phyloP scores from a whole-genome alignment of 2,329 filamentous ascomycete genomes.

The Hypoxylon sp. region DNA sequence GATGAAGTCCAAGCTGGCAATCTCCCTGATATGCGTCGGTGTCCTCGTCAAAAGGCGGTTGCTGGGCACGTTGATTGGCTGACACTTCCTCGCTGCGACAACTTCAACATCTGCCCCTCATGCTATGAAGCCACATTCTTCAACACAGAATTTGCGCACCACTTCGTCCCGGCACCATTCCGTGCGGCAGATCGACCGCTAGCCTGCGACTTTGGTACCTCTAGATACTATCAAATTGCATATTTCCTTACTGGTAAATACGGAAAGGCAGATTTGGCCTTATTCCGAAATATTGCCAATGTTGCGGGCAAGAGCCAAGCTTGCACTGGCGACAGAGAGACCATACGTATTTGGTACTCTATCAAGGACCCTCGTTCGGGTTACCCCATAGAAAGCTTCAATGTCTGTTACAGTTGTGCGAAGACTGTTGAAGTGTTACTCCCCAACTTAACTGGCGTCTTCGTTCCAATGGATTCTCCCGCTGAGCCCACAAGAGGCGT shows the following conservation, averaged over 20 bases:
- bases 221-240: constrained; percentile 85
- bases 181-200: constrained; percentile 71
- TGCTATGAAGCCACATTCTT: constrained; percentile 82
- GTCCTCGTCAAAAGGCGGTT: constrained; percentile 75
- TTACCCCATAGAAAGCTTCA: constrained; percentile 77
- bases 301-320: constrained; percentile 69
- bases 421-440: constrained; percentile 80
- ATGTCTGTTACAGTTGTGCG: constrained; percentile 81
- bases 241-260: constrained; percentile 85
- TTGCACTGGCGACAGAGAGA: constrained; percentile 71
- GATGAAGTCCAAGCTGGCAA: constrained; percentile 64
- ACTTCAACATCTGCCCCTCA: constrained; percentile 85
- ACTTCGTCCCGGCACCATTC: constrained; percentile 74
- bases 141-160: constrained; percentile 75
- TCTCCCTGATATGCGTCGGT: constrained; percentile 72
- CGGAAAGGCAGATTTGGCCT: constrained; percentile 72
- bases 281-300: constrained; percentile 78
- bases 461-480: constrained; percentile 67
- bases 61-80: constrained; percentile 83
- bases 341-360: constrained; percentile 79
- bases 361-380: constrained; percentile 77
- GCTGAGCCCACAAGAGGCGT: constrained; percentile 64
- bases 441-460: constrained; percentile 78
- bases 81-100: constrained; percentile 77
- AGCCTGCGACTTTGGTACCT: constrained; percentile 83